These are phyloP conservation scores for Hydnomerulius pinastri DNA, from an alignment of 768 basidiomycete species.

Conservation along the genomic window DNA sequence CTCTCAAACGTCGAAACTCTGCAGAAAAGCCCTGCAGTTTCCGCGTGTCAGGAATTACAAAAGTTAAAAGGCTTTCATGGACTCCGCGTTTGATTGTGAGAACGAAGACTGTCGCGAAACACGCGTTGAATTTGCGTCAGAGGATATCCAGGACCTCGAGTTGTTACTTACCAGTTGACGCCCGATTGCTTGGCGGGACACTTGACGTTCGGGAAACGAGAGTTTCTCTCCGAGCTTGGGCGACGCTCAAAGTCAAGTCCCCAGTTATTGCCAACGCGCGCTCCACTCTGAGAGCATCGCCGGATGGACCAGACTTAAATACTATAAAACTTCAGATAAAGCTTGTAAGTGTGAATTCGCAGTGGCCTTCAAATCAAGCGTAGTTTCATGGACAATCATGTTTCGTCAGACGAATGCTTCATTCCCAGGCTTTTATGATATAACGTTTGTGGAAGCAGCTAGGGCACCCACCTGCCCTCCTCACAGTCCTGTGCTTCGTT, in stretches of 20 bases:
- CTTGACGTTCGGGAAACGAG: slow-evolving; percentile 34
- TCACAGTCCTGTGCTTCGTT: slow-evolving; percentile 44
- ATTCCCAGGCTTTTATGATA: slow-evolving; percentile 2
- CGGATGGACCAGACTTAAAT: slow-evolving; percentile 2
- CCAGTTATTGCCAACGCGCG: slow-evolving; percentile 52
- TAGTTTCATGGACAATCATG: background rate
- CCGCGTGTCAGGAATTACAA: slow-evolving; percentile 50
- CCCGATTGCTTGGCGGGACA: slow-evolving; percentile 29
- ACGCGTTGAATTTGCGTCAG: background rate
- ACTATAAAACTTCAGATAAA: slow-evolving; percentile 20
- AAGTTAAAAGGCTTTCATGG: slow-evolving; percentile 44
- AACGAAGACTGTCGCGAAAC: slow-evolving; percentile 44
- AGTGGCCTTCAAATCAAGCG: background rate
- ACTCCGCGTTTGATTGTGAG: slow-evolving; percentile 49
- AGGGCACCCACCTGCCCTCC: slow-evolving; percentile 51
- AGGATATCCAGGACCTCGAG: too few relatives aligned
- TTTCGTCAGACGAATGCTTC: background rate
- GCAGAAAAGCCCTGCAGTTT: slow-evolving; percentile 47
- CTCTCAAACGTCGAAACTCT: slow-evolving; percentile 60
- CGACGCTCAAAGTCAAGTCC: slow-evolving; percentile 54
- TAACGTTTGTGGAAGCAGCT: background rate
- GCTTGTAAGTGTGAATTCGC: slow-evolving; percentile 4
- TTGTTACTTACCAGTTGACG: slow-evolving; percentile 42
- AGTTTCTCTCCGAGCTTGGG: slow-evolving; percentile 49
- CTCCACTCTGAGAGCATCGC: slow-evolving; percentile 2